Base-by-base conservation (phyloP, 768 basidiomycete species). In the Boletus rubescentipes region DNA sequence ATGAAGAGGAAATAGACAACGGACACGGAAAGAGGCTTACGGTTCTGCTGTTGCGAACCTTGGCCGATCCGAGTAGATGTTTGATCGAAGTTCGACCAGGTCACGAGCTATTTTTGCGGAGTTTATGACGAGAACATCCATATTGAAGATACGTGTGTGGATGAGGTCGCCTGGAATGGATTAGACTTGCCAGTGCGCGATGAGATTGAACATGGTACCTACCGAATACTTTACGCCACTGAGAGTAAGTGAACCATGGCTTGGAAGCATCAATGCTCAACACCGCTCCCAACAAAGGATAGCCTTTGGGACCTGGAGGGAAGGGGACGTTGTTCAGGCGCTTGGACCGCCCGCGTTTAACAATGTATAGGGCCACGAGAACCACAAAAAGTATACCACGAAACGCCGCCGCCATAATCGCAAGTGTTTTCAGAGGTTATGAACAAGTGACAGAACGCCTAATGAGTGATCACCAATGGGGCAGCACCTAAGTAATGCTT, bases 251-350 rank as follows among this genome's bases (percentile, higher is more conserved):
- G 46, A 60, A 40, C 73, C 72, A 73, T 18, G 73, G 69, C 7
- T 57, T 54, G 16, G 63, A 55, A 16, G 58, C 11, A 41, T 73
- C 61, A 18, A 73, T 49, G 21, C 63, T 64, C 31, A 64, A 48
- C 20, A 47, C 54, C 16, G 54, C 60, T 40, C 72, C 72, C 26
- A 72, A 34, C n/a, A 73, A 9, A 12, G 72, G 72, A 36, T 82
- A 61, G 41, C 78, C 75, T 61, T 69, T 78, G 6, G 84, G 83
- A n/a, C 82, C 84, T 35, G 77, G 79, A 42, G 78, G 79, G 30
- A 81, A 71, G 18, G 72, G 61, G 39, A 41, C 18, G 9, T 49
- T 49, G 14, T 18, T 31, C 2, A 37, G 44, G 15, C 26, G 46
- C 16, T 31, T 42, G 29, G 51, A 20, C n/a, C 34, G 9, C 6